Percentiles rank a stretch among this genome's conserved stretches.
Conservation (phyloP, 1,284 basidiomycete species). For the Laetiporus sulphureus region DNA sequence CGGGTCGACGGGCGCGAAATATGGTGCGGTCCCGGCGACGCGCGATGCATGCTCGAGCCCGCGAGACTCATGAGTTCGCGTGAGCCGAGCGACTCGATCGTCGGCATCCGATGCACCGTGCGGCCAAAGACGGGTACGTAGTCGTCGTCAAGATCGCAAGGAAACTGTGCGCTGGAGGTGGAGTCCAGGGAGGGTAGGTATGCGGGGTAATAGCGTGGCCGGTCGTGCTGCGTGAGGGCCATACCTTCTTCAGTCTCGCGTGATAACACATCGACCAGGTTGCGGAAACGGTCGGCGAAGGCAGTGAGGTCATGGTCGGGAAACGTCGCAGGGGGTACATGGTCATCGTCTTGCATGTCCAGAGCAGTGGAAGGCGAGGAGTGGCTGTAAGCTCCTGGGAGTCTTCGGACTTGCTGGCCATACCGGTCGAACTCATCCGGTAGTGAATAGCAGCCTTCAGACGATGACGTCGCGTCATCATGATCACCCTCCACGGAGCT, state of each 20-base stretch:
- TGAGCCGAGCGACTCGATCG: conserved; percentile 70
- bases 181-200: neutral
- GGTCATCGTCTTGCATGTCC: neutral
- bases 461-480: too few species aligned
- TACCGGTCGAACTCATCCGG: conserved; percentile 11
- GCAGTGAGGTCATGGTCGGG: conserved; percentile 31
- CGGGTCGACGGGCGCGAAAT: conserved; percentile 26
- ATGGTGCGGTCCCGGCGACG: conserved; percentile 11
- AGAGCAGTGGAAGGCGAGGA: neutral
- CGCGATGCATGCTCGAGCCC: conserved; percentile 14
- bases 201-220: conserved; percentile 8
- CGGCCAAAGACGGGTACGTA: conserved; percentile 53
- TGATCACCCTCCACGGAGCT: conserved; percentile 21
- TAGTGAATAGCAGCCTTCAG: too few species aligned
- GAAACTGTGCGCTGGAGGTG: conserved; percentile 1
- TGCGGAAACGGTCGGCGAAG: conserved; percentile 44
- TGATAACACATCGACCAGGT: conserved; percentile 40
- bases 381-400: conserved; percentile 13
- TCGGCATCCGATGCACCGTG: conserved; percentile 64
- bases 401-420: conserved; percentile 13
- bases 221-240: conserved; percentile 26
- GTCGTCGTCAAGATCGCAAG: conserved; percentile 27
- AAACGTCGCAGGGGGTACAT: conserved; percentile 5
- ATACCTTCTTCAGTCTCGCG: conserved; percentile 45
- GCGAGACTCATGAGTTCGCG: conserved; percentile 36